These are phyloP conservation scores for Metschnikowia anglica DNA, from an alignment of 805 yeast genomes.

Conservation along the genomic window DNA sequence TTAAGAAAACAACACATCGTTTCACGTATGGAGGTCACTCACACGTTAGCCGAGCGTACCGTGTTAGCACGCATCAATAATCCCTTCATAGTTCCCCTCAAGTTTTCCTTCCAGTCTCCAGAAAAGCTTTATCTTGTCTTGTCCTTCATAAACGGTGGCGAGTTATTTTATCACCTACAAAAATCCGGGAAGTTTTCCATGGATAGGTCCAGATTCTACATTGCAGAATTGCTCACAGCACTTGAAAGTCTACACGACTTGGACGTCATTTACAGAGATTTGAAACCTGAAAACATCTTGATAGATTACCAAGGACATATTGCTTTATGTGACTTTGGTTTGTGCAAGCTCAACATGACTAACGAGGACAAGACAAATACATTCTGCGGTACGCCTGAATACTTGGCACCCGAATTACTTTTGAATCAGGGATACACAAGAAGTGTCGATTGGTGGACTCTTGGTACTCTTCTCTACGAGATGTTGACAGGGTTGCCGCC, in stretches of 20 bases:
- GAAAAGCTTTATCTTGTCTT: slow-evolving; percentile 88
- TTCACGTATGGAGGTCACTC: slow-evolving; percentile 90
- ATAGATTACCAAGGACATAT: slow-evolving; percentile 97
- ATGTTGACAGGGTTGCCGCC: slow-evolving; percentile 98
- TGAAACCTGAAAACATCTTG: slow-evolving; percentile 93
- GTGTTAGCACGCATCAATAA: slow-evolving; percentile 90
- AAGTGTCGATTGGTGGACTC: slow-evolving; percentile 98
- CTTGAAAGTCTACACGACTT: slow-evolving; percentile 86
- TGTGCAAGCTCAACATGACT: slow-evolving; percentile 93
- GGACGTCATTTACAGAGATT: slow-evolving; percentile 91
- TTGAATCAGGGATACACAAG: slow-evolving; percentile 93
- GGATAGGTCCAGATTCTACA: slow-evolving; percentile 87
- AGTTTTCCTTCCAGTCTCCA: slow-evolving; percentile 96
- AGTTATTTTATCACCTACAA: slow-evolving; percentile 90
- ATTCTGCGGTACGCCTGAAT: slow-evolving; percentile 98
- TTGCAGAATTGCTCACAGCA: slow-evolving; percentile 91
- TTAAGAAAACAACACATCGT: slow-evolving; percentile 93
- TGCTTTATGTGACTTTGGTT: slow-evolving; percentile 95
- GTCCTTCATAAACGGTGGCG: slow-evolving; percentile 96
- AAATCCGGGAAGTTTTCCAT: slow-evolving; percentile 85
- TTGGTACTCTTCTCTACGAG: slow-evolving; percentile 89
- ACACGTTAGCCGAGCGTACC: slow-evolving; percentile 93
- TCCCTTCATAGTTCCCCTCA: slow-evolving; percentile 94
- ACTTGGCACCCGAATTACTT: slow-evolving; percentile 90
- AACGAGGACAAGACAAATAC: slow-evolving; percentile 85